Conservation (phyloP, 371 early-diverging fungal species). For the Saksenaea vasiformis region DNA sequence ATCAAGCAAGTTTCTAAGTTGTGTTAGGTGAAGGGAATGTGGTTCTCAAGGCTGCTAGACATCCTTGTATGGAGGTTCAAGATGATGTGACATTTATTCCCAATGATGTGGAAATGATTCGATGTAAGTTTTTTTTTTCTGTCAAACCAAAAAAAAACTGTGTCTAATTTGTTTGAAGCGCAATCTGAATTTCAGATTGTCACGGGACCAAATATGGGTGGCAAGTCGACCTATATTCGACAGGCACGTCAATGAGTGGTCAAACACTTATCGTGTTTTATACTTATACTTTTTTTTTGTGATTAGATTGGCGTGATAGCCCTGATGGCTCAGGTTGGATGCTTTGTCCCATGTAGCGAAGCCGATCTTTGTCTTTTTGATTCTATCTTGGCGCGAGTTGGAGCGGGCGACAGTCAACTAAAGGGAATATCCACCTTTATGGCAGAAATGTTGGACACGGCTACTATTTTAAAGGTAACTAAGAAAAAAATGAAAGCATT, state of each 20-base stretch:
- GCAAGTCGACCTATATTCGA: constrained; percentile 96
- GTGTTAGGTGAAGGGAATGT: constrained; percentile 63
- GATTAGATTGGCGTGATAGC: constrained; percentile 90
- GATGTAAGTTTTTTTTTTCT: constrained; percentile 45
- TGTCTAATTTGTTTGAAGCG: constrained; percentile 26
- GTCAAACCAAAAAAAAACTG: constrained; percentile 1
- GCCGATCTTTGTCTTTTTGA: constrained; percentile 88
- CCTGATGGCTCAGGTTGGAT: constrained; percentile 98
- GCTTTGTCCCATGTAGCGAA: constrained; percentile 92
- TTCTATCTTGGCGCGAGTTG: constrained; percentile 93
- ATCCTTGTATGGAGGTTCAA: constrained; percentile 95
- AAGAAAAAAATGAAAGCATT: neutral
- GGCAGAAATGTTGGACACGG: constrained; percentile 99
- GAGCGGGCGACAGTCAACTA: constrained; percentile 94
- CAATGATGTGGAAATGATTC: constrained; percentile 81
- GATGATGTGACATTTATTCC: constrained; percentile 92
- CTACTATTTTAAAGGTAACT: constrained; percentile 83
- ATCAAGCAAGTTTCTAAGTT: neutral
- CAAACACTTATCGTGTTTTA: neutral
- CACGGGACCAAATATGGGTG: constrained; percentile 97
- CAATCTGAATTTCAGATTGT: constrained; percentile 74
- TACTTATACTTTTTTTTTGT: neutral
- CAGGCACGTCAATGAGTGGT: constrained; percentile 44
- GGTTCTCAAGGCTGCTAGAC: constrained; percentile 71
- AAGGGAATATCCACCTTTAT: constrained; percentile 98